These are phyloP conservation scores for Alopecurus myosuroides DNA, from an alignment of 176 grass and related monocot species.

Conservation along the genomic window DNA sequence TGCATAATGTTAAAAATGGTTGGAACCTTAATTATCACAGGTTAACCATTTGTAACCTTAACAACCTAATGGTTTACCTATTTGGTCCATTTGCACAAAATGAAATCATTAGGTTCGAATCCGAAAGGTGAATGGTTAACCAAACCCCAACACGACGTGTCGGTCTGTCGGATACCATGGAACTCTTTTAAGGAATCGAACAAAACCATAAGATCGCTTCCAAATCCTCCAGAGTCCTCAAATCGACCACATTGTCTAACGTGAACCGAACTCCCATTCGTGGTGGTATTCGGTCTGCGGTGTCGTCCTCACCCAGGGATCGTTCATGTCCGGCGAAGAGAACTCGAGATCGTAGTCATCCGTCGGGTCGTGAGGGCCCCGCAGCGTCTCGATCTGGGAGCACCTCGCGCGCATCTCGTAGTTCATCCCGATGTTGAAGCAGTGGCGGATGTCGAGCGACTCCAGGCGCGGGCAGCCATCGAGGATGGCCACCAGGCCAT, in stretches of 20 bases:
- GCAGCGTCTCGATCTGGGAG: background rate
- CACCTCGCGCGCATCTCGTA: background rate
- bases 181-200: too few relatives aligned
- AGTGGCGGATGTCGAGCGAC: constrained; percentile 22
- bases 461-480: background rate
- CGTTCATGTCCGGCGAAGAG: background rate
- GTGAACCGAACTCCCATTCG: background rate
- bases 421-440: background rate
- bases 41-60: too few relatives aligned
- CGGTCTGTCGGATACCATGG: too few relatives aligned
- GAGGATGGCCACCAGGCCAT: background rate
- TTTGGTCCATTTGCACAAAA: too few relatives aligned
- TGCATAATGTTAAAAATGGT: too few relatives aligned
- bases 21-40: too few relatives aligned
- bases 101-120: too few relatives aligned
- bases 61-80: too few relatives aligned
- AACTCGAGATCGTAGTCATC: background rate
- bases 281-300: background rate
- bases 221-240: too few relatives aligned
- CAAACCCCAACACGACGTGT: too few relatives aligned
- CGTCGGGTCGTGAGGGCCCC: background rate
- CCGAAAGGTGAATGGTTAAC: too few relatives aligned
- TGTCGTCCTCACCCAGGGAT: background rate
- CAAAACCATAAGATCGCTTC: too few relatives aligned
- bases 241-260: background rate